Conservation (phyloP, 2,329 filamentous ascomycete species). For the Bipolaris victoriae region DNA sequence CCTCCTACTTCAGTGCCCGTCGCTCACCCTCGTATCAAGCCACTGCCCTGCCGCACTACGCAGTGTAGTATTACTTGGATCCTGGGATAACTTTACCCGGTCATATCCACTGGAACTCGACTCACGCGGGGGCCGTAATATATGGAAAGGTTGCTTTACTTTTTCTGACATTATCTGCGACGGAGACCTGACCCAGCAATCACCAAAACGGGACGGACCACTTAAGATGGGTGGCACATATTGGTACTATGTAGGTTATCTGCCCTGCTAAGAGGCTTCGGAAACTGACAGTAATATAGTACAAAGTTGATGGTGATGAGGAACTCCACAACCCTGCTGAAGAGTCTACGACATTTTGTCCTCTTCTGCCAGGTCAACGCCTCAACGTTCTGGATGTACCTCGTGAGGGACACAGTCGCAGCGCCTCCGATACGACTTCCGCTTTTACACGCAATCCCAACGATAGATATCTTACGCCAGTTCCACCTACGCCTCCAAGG, state of each 20-base stretch:
- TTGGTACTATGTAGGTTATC: constrained; percentile 84
- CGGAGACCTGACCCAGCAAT: constrained; percentile 63
- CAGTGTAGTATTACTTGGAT: constrained; percentile 82
- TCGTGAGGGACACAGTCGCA: constrained; percentile 66
- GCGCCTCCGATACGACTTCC: constrained; percentile 69
- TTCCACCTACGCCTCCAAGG: constrained; percentile 55
- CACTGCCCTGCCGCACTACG: constrained; percentile 56
- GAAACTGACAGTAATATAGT: constrained; percentile 64
- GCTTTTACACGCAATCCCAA: constrained; percentile 78
- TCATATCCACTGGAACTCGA: constrained; percentile 84
- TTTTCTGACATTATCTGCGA: constrained; percentile 88
- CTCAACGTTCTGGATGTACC: constrained; percentile 87
- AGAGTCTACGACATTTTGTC: constrained; percentile 78
- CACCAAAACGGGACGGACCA: constrained; percentile 71
- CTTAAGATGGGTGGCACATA: constrained; percentile 92
- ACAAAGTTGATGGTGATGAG: constrained; percentile 79
- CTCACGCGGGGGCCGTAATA: constrained; percentile 70
- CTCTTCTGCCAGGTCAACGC: constrained; percentile 83
- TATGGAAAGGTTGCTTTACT: constrained; percentile 87
- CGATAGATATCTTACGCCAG: constrained; percentile 75
- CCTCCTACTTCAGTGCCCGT: constrained; percentile 21
- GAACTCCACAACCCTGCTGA: constrained; percentile 77
- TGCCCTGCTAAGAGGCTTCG: not conserved
- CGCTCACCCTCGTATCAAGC: constrained; percentile 37
- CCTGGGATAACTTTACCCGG: constrained; percentile 91